Evolutionary conservation across 805 yeast genomes (phyloP), one percentile per base, ranked within the genome.

Genomic region (Wickerhamiella shivajii): DNA sequence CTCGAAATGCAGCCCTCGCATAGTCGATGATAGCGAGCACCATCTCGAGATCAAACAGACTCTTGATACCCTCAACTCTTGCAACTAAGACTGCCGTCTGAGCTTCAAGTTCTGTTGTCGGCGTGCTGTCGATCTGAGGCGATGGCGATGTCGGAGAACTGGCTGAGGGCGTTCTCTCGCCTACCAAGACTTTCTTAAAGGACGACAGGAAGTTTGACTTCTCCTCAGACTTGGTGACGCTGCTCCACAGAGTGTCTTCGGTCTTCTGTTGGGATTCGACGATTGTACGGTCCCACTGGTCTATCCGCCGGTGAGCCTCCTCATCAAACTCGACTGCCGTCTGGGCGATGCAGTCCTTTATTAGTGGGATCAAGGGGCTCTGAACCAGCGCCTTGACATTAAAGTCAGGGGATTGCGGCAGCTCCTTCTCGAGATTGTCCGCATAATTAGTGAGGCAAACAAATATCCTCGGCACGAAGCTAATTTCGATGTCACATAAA

Each of bases 41-140:
- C 29, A 87, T 60, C 49, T 85, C 93, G 31, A 87, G 68, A 45
- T 84, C 78, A 39, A 87, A 74, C 19, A 80, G 69, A 4, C 75
- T 65, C 46, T 77, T 78, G 46, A 90, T 69, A 12, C 78, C 74
- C 42, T 74, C 75, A 40, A 90, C 66, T 42, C 80, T 80, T 24
- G 71, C 74, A 18, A 73, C 71, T 47, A 87, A 63, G 19, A 85
- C 72, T 40, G 79, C 81, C 18, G 84, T 67, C 43, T 76, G 74
- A 1, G 92, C 93, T 32, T 83, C 85, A 40, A 80, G 63, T 44
- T 77, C 84, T 2, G 37, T 50, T 39, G 42, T 30, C 1, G 52
- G 44, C 15, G 38, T 23, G 31, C 34, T 17, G 10, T n/a, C 13
- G 16, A 13, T 24, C 27, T 2, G 34, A 21, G 24, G 24, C 26